Evolutionary conservation across 2,329 filamentous ascomycete species (phyloP).

Genomic region (Helotiales sp.): DNA sequence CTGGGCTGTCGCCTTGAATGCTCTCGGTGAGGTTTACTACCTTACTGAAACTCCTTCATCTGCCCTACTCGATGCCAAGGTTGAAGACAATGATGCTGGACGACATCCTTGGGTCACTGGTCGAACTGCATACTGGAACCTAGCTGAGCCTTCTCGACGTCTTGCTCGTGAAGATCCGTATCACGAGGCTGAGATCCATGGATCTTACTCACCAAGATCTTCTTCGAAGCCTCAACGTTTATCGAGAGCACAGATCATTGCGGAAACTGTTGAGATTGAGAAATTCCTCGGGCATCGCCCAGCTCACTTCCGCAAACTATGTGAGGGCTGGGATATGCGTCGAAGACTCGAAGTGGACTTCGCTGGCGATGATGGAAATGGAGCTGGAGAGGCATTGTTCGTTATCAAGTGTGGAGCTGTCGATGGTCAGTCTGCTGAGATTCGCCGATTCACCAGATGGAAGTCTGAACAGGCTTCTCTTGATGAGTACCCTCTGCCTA

Average conservation of each 20-base stretch:
- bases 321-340: constrained; percentile 90
- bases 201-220: constrained; percentile 80
- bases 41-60: constrained; percentile 71
- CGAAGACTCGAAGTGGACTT: constrained; percentile 88
- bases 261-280: constrained; percentile 84
- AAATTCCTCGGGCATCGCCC: constrained; percentile 74
- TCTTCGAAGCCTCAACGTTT: constrained; percentile 76
- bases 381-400: constrained; percentile 77
- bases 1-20: constrained; percentile 94
- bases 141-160: constrained; percentile 79
- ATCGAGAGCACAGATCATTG: constrained; percentile 69
- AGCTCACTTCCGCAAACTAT: constrained; percentile 77
- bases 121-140: constrained; percentile 78
- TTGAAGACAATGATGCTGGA: constrained; percentile 60
- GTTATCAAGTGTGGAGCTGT: constrained; percentile 70
- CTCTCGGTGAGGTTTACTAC: constrained; percentile 89
- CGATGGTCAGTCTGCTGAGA: constrained; percentile 46
- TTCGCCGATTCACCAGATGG: constrained; percentile 64
- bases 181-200: constrained; percentile 68
- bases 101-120: constrained; percentile 81
- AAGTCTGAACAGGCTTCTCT: constrained; percentile 42
- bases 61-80: constrained; percentile 51
- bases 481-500: constrained; percentile 41
- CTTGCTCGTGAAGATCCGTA: constrained; percentile 74
- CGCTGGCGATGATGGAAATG: constrained; percentile 75